A percentile compares a stretch with the other conserved stretches of the same genome.
These are phyloP conservation scores for Lipomyces lipofer DNA, from an alignment of 805 yeast species.

Conservation along the genomic window DNA sequence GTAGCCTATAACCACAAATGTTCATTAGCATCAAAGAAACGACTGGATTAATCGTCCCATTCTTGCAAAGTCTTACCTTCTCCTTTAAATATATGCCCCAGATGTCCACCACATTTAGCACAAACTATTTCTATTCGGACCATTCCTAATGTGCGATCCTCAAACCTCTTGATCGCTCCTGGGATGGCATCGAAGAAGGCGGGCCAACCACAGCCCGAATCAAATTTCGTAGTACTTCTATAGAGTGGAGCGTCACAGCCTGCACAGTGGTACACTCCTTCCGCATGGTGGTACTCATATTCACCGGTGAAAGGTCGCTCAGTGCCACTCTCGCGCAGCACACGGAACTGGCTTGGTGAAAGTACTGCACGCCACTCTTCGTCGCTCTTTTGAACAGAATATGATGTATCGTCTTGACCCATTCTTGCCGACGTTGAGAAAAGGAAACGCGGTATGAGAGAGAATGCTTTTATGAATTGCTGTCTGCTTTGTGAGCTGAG, in stretches of 20 bases:
- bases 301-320: slow-evolving; percentile 68
- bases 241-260: slow-evolving; percentile 83
- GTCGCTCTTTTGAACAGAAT: slow-evolving; percentile 21
- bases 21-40: neutral
- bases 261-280: slow-evolving; percentile 79
- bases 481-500: no score
- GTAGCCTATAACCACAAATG: slow-evolving; percentile 47
- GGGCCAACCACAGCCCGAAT: slow-evolving; percentile 98
- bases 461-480: no score
- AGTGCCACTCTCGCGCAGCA: slow-evolving; percentile 72
- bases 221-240: slow-evolving; percentile 75
- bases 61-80: slow-evolving; percentile 69
- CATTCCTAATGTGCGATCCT: slow-evolving; percentile 74
- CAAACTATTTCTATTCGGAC: slow-evolving; percentile 87
- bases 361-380: slow-evolving; percentile 79
- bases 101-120: slow-evolving; percentile 83
- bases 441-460: neutral
- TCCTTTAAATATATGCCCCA: slow-evolving; percentile 93
- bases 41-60: no score
- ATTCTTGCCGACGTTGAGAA: neutral
- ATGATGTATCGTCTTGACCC: slow-evolving; percentile 6
- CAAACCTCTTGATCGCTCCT: slow-evolving; percentile 62
- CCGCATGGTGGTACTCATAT: slow-evolving; percentile 47
- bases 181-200: slow-evolving; percentile 90
- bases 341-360: slow-evolving; percentile 72